These are phyloP conservation scores for Microcos paniculata DNA, from an alignment of 345 rosid species.

Conservation along the genomic window DNA sequence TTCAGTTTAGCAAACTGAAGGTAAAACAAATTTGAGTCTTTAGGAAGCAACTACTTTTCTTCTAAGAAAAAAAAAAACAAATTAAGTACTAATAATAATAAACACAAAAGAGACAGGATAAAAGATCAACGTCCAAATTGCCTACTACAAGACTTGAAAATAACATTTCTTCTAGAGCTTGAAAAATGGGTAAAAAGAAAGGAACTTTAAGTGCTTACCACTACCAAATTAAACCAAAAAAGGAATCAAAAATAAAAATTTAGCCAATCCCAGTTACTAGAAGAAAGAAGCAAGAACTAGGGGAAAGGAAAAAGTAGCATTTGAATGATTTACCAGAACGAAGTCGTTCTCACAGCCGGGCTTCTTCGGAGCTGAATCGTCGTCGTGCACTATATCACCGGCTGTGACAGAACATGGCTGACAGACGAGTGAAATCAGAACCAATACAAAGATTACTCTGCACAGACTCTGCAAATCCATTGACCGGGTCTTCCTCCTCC, in stretches of 20 bases:
- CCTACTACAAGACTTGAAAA: background rate
- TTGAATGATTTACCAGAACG: constrained; percentile 63
- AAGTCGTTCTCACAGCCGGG: constrained; percentile 99
- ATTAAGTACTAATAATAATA: too few relatives aligned
- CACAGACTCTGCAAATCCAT: constrained; percentile 61
- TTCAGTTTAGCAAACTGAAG: background rate
- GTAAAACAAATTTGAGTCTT: background rate
- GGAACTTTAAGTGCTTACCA: background rate
- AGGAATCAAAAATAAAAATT: constrained; percentile 11
- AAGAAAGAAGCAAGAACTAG: constrained; percentile 24
- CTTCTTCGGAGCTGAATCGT: constrained; percentile 84
- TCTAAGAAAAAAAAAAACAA: background rate
- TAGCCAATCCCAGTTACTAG: constrained; percentile 30
- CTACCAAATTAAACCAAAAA: background rate
- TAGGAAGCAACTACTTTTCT: too few relatives aligned
- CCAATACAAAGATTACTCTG: constrained; percentile 27
- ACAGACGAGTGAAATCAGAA: constrained; percentile 50
- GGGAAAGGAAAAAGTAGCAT: constrained; percentile 12
- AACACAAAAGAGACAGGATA: accelerated
- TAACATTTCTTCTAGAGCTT: background rate
- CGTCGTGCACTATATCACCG: constrained; percentile 95
- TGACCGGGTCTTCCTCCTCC: constrained; percentile 13
- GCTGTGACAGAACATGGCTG: constrained; percentile 49
- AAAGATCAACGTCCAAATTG: background rate
- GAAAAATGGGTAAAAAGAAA: constrained; percentile 6